These are phyloP conservation scores for Helotiales sp. DNA, from an alignment of 2,329 filamentous ascomycete genomes.

Conservation along the genomic window DNA sequence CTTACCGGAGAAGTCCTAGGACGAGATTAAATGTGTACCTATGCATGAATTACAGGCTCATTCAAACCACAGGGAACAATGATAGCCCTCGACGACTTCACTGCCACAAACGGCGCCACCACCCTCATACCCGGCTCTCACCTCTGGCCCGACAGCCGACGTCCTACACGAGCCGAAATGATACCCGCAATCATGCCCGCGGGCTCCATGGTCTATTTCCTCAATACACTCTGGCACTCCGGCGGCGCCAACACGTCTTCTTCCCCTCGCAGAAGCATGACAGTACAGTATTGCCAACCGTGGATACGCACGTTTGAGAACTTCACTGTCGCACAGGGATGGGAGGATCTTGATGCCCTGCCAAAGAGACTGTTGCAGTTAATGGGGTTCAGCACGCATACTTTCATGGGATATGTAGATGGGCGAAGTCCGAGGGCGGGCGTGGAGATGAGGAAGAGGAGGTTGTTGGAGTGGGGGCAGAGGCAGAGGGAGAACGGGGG, in stretches of 20 bases:
- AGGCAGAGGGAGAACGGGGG: conserved; percentile 26
- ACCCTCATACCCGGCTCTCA: conserved; percentile 41
- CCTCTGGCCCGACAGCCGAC: conserved; percentile 40
- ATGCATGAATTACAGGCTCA: no score
- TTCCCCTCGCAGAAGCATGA: conserved; percentile 35
- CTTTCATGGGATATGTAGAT: conserved; percentile 42
- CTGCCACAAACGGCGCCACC: conserved; percentile 40
- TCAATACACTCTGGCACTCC: conserved; percentile 41
- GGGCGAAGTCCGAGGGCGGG: conserved; percentile 37
- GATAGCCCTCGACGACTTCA: conserved; percentile 42
- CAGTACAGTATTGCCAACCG: conserved; percentile 42
- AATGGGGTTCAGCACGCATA: conserved; percentile 40
- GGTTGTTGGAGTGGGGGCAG: conserved; percentile 38
- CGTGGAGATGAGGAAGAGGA: conserved; percentile 42
- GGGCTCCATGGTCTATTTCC: conserved; percentile 40
- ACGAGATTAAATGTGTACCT: no score
- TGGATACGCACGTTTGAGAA: conserved; percentile 49
- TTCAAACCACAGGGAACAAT: conserved; percentile 43
- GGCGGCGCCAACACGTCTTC: conserved; percentile 38
- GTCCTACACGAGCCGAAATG: conserved; percentile 38
- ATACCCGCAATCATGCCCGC: conserved; percentile 41
- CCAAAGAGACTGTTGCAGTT: conserved; percentile 36
- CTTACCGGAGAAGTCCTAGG: no score
- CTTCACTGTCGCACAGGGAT: conserved; percentile 45
- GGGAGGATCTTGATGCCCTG: conserved; percentile 39